Evolutionary conservation across 331 rosid species (phyloP), one percentile per base, ranked within the genome.

Genomic region (Malus hybrid): DNA sequence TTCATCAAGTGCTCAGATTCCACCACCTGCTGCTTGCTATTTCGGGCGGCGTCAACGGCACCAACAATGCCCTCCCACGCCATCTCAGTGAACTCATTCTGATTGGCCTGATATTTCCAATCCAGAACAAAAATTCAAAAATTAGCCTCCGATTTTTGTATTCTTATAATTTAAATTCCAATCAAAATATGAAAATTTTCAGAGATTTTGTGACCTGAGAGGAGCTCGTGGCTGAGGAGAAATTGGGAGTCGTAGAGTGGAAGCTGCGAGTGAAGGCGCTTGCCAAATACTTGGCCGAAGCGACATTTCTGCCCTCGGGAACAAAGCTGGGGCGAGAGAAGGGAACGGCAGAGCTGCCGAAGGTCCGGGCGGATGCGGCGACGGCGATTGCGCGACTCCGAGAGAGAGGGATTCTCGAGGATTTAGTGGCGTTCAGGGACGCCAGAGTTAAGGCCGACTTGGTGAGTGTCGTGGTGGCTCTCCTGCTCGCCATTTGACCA

Each of bases 1-100:
- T 95, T 95, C 99, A 95, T 95, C 48, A 95, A 80, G 83, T 95
- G 97, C 81, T 95, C 99, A 0, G 97, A 80, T 67, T 95, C 99
- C 81, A 91, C 96, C 77, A 94, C 86, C 79, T 94, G 99, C 74
- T 94, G 97, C 79, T 84, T 94, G 85, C 81, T 85, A 44, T 63
- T 55, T 68, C 94, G 85, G 5, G 99, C 99, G 6, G 99, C 93
- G 48, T 92, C 90, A 10, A 88, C 91, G 6, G 99, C 99, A 53
- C 89, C 97, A 34, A 88, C 32, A 57, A 94, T 73, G 32, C 96
- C 97, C 87, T 88, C 97, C 99, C 99, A 95, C 36, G 99, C 99
- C 97, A 90, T 87, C 76, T 95, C 97, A 29, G 99, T 95, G 88
- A 85, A 95, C 74, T 92, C 99, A 12, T 88, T 74, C 36, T 77